Percentiles rank a stretch among this genome's conserved stretches.
Evolutionary conservation across 331 rosid genomes (phyloP).

Genomic region (Erythrophleum ivorense): DNA sequence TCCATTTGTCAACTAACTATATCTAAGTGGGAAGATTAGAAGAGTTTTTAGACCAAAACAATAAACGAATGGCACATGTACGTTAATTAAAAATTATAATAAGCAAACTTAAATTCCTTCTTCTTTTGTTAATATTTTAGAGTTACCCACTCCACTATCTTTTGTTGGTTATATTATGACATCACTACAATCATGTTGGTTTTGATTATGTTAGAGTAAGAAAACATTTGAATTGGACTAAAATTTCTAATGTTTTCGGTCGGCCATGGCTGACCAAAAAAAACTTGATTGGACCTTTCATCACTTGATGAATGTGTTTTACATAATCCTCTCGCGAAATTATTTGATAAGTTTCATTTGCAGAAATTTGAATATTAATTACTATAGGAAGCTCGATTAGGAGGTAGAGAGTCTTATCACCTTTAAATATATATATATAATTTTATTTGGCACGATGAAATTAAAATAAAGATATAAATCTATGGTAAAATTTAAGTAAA

Average conservation of each 20-base stretch:
- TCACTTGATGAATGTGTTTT: background rate
- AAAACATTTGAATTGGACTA: conserved; percentile 13
- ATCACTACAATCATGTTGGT: conserved; percentile 34
- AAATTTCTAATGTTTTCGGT: conserved; percentile 24
- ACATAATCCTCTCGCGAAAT: background rate
- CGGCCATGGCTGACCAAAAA: conserved; percentile 48
- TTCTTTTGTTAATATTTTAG: background rate
- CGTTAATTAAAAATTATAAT: background rate
- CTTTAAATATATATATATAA: no score
- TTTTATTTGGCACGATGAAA: no score
- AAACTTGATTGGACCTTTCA: conserved; percentile 29
- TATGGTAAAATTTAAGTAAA: no score
- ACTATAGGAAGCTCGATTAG: no score
- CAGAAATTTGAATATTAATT: no score
- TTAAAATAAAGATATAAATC: no score
- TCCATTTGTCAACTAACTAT: conserved; percentile 23
- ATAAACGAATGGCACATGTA: background rate
- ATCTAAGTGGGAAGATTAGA: conserved; percentile 16
- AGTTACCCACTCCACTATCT: conserved; percentile 50
- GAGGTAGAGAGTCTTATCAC: no score
- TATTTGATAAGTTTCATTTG: no score
- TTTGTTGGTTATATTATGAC: conserved; percentile 4
- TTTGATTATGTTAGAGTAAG: conserved; percentile 20
- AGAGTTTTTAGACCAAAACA: conserved; percentile 10
- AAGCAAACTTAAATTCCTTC: conserved; percentile 25